Conservation (phyloP, 2,329 filamentous ascomycete genomes). For the Aspergillus japonicus region DNA sequence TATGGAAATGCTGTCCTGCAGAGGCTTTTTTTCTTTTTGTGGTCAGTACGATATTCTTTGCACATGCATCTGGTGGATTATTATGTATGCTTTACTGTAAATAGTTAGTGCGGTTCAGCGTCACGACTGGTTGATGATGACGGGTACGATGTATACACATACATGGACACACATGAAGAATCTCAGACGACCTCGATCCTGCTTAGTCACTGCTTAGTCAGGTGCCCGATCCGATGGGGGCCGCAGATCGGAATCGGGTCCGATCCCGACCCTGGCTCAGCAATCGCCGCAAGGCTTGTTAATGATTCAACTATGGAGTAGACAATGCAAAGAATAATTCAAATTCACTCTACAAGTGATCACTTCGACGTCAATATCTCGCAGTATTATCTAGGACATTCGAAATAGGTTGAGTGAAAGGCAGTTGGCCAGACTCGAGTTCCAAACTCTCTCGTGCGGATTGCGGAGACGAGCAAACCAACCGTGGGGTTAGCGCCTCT, state of each 20-base stretch:
- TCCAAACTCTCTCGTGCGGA: background rate
- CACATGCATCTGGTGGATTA: conserved; percentile 1
- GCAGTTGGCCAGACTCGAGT: background rate
- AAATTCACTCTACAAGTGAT: too few relatives aligned
- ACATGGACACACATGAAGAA: too few relatives aligned
- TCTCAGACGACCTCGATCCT: background rate
- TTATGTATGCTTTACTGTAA: conserved; percentile 11
- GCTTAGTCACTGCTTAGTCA: background rate
- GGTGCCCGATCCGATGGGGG: conserved; percentile 2
- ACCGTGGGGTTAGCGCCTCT: too few relatives aligned
- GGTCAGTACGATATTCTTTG: background rate
- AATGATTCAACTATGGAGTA: too few relatives aligned
- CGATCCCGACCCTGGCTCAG: background rate
- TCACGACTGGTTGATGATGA: conserved; percentile 11
- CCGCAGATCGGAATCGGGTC: conserved; percentile 17
- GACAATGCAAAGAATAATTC: too few relatives aligned
- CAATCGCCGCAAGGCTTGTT: background rate
- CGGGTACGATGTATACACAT: conserved; percentile 1
- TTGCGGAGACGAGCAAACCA: background rate
- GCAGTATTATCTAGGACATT: too few relatives aligned
- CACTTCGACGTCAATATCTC: too few relatives aligned
- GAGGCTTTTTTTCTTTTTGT: background rate
- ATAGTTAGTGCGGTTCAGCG: conserved; percentile 9
- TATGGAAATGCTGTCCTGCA: background rate
- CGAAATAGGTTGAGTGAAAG: too few relatives aligned